Evolutionary conservation across 164 flowering plant species (phyloP).

Genomic region (Piper betle): DNA sequence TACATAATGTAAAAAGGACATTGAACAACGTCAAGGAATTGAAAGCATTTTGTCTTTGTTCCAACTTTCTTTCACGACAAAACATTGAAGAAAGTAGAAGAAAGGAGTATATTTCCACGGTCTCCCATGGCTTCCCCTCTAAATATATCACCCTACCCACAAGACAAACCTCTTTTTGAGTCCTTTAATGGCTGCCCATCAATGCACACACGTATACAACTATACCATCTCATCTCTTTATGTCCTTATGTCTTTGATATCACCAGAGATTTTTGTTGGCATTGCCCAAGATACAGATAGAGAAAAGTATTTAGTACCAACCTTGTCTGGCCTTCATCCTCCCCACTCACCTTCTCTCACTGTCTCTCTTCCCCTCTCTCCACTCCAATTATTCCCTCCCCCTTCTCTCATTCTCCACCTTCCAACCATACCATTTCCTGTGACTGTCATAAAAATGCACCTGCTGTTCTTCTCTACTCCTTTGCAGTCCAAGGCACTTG

Average conservation of each 20-base stretch:
- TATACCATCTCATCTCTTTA: too few relatives aligned
- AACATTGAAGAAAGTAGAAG: too few relatives aligned
- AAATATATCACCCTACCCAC: neutral
- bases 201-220: too few relatives aligned
- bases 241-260: too few relatives aligned
- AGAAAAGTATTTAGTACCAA: neutral
- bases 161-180: neutral
- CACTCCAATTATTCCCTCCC: neutral
- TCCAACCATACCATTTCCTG: neutral
- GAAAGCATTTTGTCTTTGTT: neutral
- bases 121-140: neutral
- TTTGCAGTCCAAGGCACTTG: constrained; percentile 4
- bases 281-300: neutral
- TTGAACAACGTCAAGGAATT: neutral
- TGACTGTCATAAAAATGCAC: constrained; percentile 2
- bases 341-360: neutral
- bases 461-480: constrained; percentile 12
- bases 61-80: neutral
- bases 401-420: neutral
- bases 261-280: neutral
- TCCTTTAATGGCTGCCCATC: neutral
- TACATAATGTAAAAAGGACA: too few relatives aligned
- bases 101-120: neutral
- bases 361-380: neutral
- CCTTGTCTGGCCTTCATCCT: neutral